Base-by-base conservation (phyloP, 208 protist genomes). In the Novymonas esmeraldas region DNA sequence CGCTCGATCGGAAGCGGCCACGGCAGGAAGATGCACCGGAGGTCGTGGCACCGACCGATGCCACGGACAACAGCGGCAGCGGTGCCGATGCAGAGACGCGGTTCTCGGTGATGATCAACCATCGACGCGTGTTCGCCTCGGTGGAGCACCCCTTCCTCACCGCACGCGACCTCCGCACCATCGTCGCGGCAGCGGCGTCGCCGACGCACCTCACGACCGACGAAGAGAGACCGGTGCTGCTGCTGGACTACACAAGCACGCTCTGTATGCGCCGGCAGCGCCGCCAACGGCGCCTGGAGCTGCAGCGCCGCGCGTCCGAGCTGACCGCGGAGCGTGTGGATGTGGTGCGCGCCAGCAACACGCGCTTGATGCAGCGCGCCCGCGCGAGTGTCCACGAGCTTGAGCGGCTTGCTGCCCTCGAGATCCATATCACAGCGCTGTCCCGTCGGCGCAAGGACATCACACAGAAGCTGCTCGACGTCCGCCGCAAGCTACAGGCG, bases 221-320 rank as follows among this genome's bases (percentile, higher is more conserved):
- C 54, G 69, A 60, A 29, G 10, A 62, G 22, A 45, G 57, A 2
- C 73, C 73, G 1, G 67, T 79, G 29, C 50, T 79, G 13, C 39
- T 79, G n/a, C 48, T 79, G 6, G 73, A 79, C 50, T 79, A 55
- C 73, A 79, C 73, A 0, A 46, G 46, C 10, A 29, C 34, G 14
- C 36, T 70, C 16, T 46, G 50, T n/a, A 36, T 59, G 26, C 73
- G 54, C 3, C 48, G 59, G 2, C 67, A 45, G 33, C 64, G 52
- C 3, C 42, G 29, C 39, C 42, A 64, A 54, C 73, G 64, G 14
- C 33, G 34, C 0, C 18, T 5, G 22, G 63, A 54, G 57, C 59
- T 76, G 18, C 26, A 72, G 11, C 36, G 14, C 2, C 33, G 51
- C 6, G 18, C 61, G 18, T 22, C 38, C 5, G 3, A 49, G 20